These are phyloP conservation scores for Hirschioporus abietinus DNA, from an alignment of 768 basidiomycete genomes.

Conservation along the genomic window DNA sequence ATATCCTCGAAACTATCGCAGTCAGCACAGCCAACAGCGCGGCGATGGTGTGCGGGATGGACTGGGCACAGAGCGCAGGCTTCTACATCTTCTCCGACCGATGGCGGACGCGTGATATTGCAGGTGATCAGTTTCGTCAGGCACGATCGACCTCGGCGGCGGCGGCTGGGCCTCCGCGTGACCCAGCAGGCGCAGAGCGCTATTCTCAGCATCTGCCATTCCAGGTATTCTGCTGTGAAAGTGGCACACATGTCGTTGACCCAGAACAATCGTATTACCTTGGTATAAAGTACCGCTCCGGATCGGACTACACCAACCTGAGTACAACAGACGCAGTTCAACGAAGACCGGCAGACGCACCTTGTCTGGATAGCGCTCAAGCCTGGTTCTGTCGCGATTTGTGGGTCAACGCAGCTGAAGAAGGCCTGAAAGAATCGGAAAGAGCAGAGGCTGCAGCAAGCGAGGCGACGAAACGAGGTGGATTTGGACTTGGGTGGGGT, in stretches of 20 bases:
- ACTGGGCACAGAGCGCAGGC: constrained; percentile 97
- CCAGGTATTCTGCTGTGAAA: constrained; percentile 98
- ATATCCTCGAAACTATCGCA: constrained; percentile 93
- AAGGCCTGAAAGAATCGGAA: constrained; percentile 58
- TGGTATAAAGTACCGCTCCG: constrained; percentile 80
- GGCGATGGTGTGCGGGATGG: constrained; percentile 99
- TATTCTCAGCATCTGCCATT: constrained; percentile 93
- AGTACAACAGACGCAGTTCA: constrained; percentile 46
- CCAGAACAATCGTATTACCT: constrained; percentile 95
- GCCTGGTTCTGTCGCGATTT: constrained; percentile 98
- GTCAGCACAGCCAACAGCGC: constrained; percentile 89
- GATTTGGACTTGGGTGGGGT: constrained; percentile 14
- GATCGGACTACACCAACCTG: constrained; percentile 75
- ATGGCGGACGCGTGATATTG: constrained; percentile 99
- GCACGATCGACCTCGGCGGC: constrained; percentile 90
- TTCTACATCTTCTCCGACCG: constrained; percentile 98
- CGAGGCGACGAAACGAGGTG: constrained; percentile 13
- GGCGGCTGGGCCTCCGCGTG: constrained; percentile 89
- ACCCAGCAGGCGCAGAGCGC: constrained; percentile 70
- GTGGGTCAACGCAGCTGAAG: constrained; percentile 85
- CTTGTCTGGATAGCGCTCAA: constrained; percentile 93
- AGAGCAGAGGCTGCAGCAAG: constrained; percentile 16
- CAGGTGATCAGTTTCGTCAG: constrained; percentile 96
- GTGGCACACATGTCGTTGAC: constrained; percentile 95
- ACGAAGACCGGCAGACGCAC: constrained; percentile 66